phyloP scores from a whole-genome alignment of 2,329 filamentous ascomycete genomes.

The Fusarium brevicatenulatum region DNA sequence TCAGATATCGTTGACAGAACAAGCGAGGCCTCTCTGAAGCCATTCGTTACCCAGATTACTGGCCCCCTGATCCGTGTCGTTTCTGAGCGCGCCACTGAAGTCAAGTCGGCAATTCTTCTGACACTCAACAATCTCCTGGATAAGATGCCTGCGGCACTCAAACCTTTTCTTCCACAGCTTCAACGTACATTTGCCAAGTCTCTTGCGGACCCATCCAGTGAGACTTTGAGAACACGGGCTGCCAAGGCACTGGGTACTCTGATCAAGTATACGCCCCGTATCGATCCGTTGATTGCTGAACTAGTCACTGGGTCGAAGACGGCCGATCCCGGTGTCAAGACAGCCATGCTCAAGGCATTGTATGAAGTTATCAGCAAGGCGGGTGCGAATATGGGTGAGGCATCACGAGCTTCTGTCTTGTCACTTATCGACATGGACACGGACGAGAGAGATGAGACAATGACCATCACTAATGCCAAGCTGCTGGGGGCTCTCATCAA shows the following conservation, averaged over 20 bases:
- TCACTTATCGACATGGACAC: slow-evolving; percentile 86
- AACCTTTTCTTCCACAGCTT: slow-evolving; percentile 95
- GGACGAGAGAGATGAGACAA: slow-evolving; percentile 77
- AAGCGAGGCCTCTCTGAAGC: slow-evolving; percentile 85
- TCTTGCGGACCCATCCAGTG: slow-evolving; percentile 91
- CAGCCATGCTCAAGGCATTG: slow-evolving; percentile 95
- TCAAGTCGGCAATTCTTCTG: slow-evolving; percentile 93
- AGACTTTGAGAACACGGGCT: slow-evolving; percentile 84
- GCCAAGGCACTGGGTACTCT: slow-evolving; percentile 94
- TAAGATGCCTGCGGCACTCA: slow-evolving; percentile 95
- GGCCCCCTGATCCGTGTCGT: slow-evolving; percentile 97
- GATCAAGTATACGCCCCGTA: slow-evolving; percentile 93
- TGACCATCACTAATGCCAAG: slow-evolving; percentile 90
- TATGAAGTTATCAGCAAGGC: slow-evolving; percentile 98
- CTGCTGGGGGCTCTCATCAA: slow-evolving; percentile 90
- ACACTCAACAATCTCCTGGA: slow-evolving; percentile 95
- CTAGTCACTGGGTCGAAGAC: slow-evolving; percentile 97
- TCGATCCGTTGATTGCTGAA: slow-evolving; percentile 92
- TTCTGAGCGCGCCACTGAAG: slow-evolving; percentile 93
- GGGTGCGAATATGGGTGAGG: slow-evolving; percentile 92
- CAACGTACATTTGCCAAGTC: slow-evolving; percentile 98
- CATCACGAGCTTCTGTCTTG: slow-evolving; percentile 86
- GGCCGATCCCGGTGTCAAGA: slow-evolving; percentile 82
- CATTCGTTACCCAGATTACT: slow-evolving; percentile 97
- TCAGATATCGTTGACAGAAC: slow-evolving; percentile 96